A percentile compares a stretch with the other conserved stretches of the same genome.
Evolutionary conservation across 139 green algal genomes (phyloP).

Genomic region (Chlorella vulgaris): DNA sequence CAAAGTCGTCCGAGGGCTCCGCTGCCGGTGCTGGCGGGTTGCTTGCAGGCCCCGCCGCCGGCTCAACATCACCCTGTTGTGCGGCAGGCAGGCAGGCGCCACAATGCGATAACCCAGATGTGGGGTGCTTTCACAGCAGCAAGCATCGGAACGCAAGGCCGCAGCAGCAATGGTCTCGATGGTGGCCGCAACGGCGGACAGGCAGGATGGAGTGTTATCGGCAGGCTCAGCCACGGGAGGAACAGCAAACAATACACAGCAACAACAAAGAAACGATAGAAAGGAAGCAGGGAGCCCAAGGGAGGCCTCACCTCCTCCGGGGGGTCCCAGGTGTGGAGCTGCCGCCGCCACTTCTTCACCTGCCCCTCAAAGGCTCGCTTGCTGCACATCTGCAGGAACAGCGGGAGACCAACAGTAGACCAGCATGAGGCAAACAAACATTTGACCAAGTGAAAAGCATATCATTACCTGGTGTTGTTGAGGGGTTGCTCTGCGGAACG

Average conservation of each 20-base stretch:
- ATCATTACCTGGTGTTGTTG: background rate
- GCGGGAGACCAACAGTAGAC: background rate
- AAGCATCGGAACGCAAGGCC: too few relatives aligned
- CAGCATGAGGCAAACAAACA: too few relatives aligned
- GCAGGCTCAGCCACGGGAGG: too few relatives aligned
- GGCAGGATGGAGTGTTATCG: too few relatives aligned
- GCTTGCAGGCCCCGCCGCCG: background rate
- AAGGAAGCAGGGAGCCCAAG: background rate
- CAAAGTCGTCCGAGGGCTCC: constrained; percentile 9
- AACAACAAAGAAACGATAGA: too few relatives aligned
- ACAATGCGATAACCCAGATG: too few relatives aligned
- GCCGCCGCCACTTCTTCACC: constrained; percentile 56
- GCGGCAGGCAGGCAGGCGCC: background rate
- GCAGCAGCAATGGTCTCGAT: too few relatives aligned
- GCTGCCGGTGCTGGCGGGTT: background rate
- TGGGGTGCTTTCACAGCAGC: too few relatives aligned
- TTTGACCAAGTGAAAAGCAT: too few relatives aligned
- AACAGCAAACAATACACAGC: background rate
- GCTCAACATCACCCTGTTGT: background rate
- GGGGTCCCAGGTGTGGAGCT: constrained; percentile 58
- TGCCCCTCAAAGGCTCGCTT: constrained; percentile 65
- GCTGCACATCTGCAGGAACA: constrained; percentile 41
- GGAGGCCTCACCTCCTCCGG: constrained; percentile 6
- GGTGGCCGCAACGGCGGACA: too few relatives aligned
- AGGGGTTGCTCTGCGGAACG: background rate